Evolutionary conservation across 768 basidiomycete genomes (phyloP), one percentile per base, ranked within the genome.

Genomic region (Strobilomyces dryophilus): DNA sequence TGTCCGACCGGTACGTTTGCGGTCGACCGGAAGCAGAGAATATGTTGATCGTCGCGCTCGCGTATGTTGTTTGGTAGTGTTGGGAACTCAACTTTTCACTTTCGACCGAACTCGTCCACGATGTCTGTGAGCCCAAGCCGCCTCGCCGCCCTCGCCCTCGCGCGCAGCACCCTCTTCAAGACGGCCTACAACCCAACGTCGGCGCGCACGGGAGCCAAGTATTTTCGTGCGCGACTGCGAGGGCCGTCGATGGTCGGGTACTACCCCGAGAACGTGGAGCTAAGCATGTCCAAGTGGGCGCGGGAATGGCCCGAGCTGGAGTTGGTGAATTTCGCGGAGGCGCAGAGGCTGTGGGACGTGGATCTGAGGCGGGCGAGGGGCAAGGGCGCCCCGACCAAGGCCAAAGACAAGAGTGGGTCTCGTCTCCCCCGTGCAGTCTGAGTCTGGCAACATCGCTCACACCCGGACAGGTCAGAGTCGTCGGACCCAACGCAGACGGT

Each of bases 201-300:
- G 26, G 66, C 82, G 14, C 85, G 95, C 17, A 94, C 89, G 0
- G 95, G 95, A 17, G 87, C 92, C 26, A 98, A 98, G 73, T 93
- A 95, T 73, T 83, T 98, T 43, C 84, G 87, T 18, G 77, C 80
- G 14, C 79, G 87, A 17, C 81, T 98, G 34, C 82, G 85, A 0
- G 95, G 95, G 0, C 92, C 92, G 0, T 79, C 91, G 26, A 89
- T 97, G 85, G 66, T 87, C 58, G 74, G 80, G 5, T 98, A 98
- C 74, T 94, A 95, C 71, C 89, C 88, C 0, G 66, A 72, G 20
- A 69, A 73, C n/a, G 61, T 89, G 53, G 76, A 81, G 52, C 69
- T 92, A 32, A 64, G 77, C 55, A 73, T 92, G 47, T 67, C 81
- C 31, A 62, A 74, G 46, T 70, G 84, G 10, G 76, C 75, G 3